Percentiles rank a stretch among this genome's conserved stretches.
phyloP scores from a whole-genome alignment of 2,329 filamentous ascomycete species.

The Pleomassaria siparia region DNA sequence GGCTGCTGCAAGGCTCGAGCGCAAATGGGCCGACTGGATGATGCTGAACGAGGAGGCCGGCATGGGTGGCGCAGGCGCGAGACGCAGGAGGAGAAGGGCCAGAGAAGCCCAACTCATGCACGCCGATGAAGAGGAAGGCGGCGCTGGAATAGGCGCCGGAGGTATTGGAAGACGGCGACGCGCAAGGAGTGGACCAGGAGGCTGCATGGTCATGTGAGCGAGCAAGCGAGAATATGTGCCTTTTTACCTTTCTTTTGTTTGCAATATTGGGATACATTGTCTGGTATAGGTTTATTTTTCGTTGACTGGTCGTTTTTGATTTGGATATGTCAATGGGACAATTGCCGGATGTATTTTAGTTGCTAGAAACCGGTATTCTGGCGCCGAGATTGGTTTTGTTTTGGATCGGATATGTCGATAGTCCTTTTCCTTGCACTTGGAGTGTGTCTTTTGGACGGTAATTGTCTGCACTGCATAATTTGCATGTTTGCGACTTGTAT shows the following conservation, averaged over 20 bases:
- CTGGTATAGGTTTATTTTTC: not conserved
- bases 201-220: constrained; percentile 52
- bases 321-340: not conserved
- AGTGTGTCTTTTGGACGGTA: too few relatives aligned
- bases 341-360: too few relatives aligned
- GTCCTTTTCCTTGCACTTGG: too few relatives aligned
- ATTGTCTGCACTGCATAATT: too few relatives aligned
- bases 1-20: constrained; percentile 76
- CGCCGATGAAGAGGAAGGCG: constrained; percentile 76
- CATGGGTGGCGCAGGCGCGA: constrained; percentile 61
- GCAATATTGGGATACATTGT: not conserved
- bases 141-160: constrained; percentile 35
- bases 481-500: too few relatives aligned
- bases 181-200: constrained; percentile 50
- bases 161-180: constrained; percentile 48
- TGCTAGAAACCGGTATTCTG: not conserved
- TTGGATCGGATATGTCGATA: not conserved
- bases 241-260: constrained; percentile 1
- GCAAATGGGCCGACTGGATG: constrained; percentile 94
- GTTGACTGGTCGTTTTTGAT: not conserved
- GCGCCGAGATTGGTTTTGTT: not conserved
- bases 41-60: constrained; percentile 85
- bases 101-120: constrained; percentile 80
- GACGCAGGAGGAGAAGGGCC: constrained; percentile 73
- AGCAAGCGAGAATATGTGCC: not conserved